Evolutionary conservation across 2,329 filamentous ascomycete genomes (phyloP).

Genomic region (Aspergillus sp.): DNA sequence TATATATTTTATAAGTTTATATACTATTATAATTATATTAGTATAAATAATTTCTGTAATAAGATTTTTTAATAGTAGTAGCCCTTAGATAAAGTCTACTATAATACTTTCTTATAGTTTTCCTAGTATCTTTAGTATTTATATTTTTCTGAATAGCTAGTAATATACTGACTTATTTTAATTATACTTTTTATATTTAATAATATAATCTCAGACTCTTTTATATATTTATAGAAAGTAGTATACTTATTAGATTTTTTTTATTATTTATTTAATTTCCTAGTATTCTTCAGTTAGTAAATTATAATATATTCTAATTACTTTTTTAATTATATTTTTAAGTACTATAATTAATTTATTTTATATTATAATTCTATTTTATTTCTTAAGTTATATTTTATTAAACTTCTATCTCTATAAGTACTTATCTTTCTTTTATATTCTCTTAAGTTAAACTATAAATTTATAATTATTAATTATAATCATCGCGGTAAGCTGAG

Average conservation of each 20-base stretch:
- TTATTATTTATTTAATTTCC: not conserved
- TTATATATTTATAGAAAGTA: slow-evolving; percentile 4
- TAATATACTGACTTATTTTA: no score
- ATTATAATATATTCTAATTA: not conserved
- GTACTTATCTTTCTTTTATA: not conserved
- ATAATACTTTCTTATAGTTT: not conserved
- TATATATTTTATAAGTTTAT: not conserved
- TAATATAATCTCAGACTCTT: not conserved
- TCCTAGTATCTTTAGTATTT: not conserved
- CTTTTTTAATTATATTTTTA: not conserved
- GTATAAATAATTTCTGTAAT: not conserved
- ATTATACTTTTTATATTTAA: not conserved
- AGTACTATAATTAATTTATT: not conserved
- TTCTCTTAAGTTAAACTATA: not conserved
- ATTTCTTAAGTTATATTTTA: not conserved
- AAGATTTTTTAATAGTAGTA: not conserved
- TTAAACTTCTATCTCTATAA: not conserved
- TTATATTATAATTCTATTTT: not conserved
- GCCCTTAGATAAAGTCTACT: not conserved
- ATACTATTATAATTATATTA: not conserved
- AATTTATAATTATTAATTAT: not conserved
- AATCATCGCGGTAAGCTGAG: not conserved
- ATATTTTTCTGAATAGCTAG: no score
- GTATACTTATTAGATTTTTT: not conserved
- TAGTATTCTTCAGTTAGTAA: not conserved